phyloP scores from a whole-genome alignment of 148 eudicot species.

The Mesembryanthemum crystallinum region DNA sequence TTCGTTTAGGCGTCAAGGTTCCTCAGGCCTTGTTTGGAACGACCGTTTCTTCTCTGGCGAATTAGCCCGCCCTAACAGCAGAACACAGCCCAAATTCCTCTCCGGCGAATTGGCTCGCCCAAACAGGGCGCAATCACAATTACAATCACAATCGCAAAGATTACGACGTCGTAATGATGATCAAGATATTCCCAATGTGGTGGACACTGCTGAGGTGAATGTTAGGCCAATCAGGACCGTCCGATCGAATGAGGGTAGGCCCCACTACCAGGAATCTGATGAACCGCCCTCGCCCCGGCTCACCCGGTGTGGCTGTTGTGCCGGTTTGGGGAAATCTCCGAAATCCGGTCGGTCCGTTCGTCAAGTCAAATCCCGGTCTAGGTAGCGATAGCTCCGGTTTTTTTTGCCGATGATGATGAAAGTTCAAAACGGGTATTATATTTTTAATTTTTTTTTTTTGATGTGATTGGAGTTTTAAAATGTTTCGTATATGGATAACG shows the following conservation, averaged over 20 bases:
- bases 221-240: constrained; percentile 23
- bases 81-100: not conserved
- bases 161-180: too few relatives aligned
- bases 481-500: too few relatives aligned
- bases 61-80: not conserved
- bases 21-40: constrained; percentile 60
- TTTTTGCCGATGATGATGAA: too few relatives aligned
- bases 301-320: constrained; percentile 34
- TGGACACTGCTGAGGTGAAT: not conserved
- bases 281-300: constrained; percentile 31
- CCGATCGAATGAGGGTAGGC: not conserved
- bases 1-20: constrained; percentile 69
- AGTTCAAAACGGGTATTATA: too few relatives aligned
- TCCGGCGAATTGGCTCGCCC: constrained; percentile 25
- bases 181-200: not conserved
- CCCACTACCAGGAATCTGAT: not conserved
- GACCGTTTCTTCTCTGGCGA: constrained; percentile 36
- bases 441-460: too few relatives aligned
- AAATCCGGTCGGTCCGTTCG: not conserved
- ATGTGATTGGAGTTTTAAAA: too few relatives aligned
- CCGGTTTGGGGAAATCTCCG: constrained; percentile 13
- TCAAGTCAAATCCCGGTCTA: constrained; percentile 16
- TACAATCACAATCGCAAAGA: too few relatives aligned
- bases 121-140: constrained; percentile 1
- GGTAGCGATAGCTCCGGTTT: not conserved